Conservation (phyloP, 768 basidiomycete species). For the Rhodotorula babjevae region DNA sequence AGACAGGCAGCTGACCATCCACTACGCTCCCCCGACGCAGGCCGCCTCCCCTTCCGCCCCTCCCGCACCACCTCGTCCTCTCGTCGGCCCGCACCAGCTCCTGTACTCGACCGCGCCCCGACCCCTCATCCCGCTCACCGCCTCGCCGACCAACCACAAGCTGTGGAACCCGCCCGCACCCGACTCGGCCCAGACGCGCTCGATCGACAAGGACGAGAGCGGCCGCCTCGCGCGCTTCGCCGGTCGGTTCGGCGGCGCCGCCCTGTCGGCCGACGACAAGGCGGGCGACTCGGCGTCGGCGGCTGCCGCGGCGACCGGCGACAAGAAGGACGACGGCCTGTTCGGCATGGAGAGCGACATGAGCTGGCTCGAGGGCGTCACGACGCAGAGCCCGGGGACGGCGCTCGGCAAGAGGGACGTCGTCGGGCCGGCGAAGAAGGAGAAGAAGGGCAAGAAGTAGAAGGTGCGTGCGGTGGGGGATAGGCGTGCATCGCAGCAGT, state of each 20-base stretch:
- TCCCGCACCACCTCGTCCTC: neutral
- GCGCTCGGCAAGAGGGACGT: constrained; percentile 30
- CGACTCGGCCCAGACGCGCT: constrained; percentile 14
- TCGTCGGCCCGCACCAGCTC: constrained; percentile 26
- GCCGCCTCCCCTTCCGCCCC: neutral
- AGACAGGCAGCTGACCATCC: neutral
- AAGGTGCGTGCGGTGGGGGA: too few relatives aligned
- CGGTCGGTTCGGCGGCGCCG: constrained; percentile 5
- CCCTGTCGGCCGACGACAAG: neutral
- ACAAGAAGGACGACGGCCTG: constrained; percentile 1
- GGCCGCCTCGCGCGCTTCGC: constrained; percentile 30
- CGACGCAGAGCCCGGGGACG: constrained; percentile 22
- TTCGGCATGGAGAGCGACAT: constrained; percentile 33
- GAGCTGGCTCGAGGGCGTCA: constrained; percentile 28
- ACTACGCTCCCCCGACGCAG: neutral
- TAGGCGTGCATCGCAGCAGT: neutral
- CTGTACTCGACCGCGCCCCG: constrained; percentile 34
- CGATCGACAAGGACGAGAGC: constrained; percentile 31
- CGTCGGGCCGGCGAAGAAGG: constrained; percentile 16
- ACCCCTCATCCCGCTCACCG: constrained; percentile 34
- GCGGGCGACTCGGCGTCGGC: neutral
- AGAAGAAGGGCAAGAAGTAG: constrained; percentile 38
- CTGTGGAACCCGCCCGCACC: constrained; percentile 39
- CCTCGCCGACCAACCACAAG: constrained; percentile 32
- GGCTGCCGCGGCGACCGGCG: neutral